Percentiles rank a stretch among this genome's conserved stretches.
Conservation (phyloP, 345 rosid genomes). For the Citrus inodora region DNA sequence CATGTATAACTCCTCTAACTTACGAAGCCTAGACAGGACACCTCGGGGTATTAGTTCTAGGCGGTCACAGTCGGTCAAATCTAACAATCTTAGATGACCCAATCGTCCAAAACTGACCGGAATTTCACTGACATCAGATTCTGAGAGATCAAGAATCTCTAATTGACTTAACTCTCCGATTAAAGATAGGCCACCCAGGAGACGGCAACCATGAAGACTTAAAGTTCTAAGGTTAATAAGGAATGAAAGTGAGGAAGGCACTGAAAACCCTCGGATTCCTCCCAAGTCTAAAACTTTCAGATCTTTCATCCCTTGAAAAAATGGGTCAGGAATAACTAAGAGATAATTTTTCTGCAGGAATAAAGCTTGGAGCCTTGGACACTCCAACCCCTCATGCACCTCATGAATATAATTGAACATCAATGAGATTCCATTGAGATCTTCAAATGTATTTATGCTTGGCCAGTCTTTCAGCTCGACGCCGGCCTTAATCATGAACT, state of each 20-base stretch:
- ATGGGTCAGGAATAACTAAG: neutral
- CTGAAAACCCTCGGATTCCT: rapidly evolving
- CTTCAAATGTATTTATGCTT: neutral
- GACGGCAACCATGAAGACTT: too few relatives aligned
- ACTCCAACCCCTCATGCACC: neutral
- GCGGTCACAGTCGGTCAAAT: rapidly evolving
- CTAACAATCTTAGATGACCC: neutral
- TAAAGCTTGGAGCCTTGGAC: constrained; percentile 2
- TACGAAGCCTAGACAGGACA: neutral
- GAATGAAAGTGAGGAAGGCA: neutral
- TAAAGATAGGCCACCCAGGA: neutral
- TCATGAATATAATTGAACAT: neutral
- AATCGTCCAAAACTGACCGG: neutral
- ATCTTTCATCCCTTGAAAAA: neutral
- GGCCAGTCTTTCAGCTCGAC: neutral
- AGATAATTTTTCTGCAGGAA: neutral
- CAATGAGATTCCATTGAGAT: neutral
- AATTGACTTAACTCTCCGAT: neutral
- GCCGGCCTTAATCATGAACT: neutral
- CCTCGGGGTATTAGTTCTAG: neutral
- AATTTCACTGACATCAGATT: neutral
- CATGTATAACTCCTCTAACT: neutral
- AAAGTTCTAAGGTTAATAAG: too few relatives aligned
- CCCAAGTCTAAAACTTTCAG: neutral
- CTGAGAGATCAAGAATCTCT: neutral